Conservation (phyloP, 495 filamentous ascomycete genomes). For the Trichoderma virens region DNA sequence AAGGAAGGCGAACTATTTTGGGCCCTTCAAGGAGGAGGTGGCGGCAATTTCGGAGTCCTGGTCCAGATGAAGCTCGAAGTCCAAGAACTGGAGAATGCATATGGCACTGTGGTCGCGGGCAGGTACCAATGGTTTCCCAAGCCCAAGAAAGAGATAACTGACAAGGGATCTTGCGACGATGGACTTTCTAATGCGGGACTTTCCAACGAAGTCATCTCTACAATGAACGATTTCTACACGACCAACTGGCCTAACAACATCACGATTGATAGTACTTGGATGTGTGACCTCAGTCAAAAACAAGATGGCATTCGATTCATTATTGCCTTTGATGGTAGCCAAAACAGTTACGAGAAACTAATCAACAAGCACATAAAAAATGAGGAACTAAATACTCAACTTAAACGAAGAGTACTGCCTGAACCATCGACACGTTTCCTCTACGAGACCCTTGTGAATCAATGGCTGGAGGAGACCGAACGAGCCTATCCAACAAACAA, state of each 20-base stretch:
- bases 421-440: slow-evolving; percentile 25
- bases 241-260: neutral
- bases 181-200: neutral
- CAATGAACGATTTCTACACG: neutral
- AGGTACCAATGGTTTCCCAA: neutral
- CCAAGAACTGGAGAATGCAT: neutral
- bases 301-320: slow-evolving; percentile 13
- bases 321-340: neutral
- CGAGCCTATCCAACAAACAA: slow-evolving; percentile 16
- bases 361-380: slow-evolving; percentile 11
- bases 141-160: too few relatives aligned
- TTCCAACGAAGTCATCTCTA: neutral
- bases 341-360: slow-evolving; percentile 10
- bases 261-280: slow-evolving; percentile 24
- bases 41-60: neutral
- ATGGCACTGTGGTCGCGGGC: neutral
- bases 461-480: slow-evolving; percentile 23
- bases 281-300: slow-evolving; percentile 18
- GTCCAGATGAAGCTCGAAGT: neutral
- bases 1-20: slow-evolving; percentile 48
- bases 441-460: slow-evolving; percentile 23
- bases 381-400: slow-evolving; percentile 12
- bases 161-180: too few relatives aligned
- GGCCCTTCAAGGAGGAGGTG: slow-evolving; percentile 41
- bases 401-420: slow-evolving; percentile 16